Conservation (phyloP, 768 basidiomycete species). For the Boletus subparvulus region DNA sequence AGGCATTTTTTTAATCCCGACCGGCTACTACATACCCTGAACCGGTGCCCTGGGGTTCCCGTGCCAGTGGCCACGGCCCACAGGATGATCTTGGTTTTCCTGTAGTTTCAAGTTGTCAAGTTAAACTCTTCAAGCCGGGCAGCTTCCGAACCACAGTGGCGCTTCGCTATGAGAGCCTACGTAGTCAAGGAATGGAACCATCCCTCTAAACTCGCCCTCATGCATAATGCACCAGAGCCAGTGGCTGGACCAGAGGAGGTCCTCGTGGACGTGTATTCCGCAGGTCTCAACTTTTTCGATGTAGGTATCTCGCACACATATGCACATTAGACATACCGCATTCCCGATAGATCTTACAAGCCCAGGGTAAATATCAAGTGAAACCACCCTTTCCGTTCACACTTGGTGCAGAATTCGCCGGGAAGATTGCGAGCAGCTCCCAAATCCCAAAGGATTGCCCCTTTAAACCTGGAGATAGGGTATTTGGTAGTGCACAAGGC, state of each 20-base stretch:
- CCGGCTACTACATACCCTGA: neutral
- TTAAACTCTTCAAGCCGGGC: neutral
- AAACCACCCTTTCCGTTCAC: slow-evolving; percentile 85
- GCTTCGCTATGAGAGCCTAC: slow-evolving; percentile 68
- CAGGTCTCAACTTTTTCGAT: slow-evolving; percentile 79
- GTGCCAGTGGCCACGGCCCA: no score
- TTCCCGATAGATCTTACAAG: slow-evolving; percentile 65
- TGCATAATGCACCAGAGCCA: slow-evolving; percentile 59
- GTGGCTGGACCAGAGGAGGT: slow-evolving; percentile 50
- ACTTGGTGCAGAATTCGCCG: slow-evolving; percentile 85
- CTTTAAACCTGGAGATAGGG: slow-evolving; percentile 79
- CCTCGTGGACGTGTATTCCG: slow-evolving; percentile 72
- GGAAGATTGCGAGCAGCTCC: slow-evolving; percentile 64
- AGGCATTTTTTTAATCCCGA: neutral
- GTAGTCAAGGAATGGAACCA: slow-evolving; percentile 68
- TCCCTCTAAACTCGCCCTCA: slow-evolving; percentile 60
- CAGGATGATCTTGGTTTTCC: neutral
- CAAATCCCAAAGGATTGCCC: slow-evolving; percentile 79
- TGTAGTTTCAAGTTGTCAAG: neutral
- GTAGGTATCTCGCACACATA: slow-evolving; percentile 35
- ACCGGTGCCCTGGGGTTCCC: neutral
- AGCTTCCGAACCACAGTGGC: neutral
- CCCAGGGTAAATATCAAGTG: slow-evolving; percentile 85
- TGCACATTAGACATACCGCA: neutral
- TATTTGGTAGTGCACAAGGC: slow-evolving; percentile 83